Conservation (phyloP, 2,329 filamentous ascomycete genomes). For the Piedraia hortae region DNA sequence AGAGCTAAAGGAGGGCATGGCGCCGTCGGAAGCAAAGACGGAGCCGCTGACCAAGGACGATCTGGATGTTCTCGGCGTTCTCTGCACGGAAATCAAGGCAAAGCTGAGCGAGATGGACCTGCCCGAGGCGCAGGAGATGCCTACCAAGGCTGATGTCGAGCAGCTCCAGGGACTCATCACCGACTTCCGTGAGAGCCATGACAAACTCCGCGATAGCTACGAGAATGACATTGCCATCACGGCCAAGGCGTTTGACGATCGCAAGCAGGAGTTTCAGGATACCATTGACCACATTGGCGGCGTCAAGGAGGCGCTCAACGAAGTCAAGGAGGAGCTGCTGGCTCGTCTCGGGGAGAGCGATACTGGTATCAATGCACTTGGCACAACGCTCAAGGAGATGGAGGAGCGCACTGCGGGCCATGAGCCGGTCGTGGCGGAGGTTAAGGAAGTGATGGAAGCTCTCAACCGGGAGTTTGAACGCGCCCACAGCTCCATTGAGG, state of each 20-base stretch:
- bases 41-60: constrained; percentile 54
- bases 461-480: constrained; percentile 75
- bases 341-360: constrained; percentile 50
- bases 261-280: constrained; percentile 55
- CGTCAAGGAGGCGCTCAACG: constrained; percentile 49
- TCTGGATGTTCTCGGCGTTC: constrained; percentile 48
- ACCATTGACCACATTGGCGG: constrained; percentile 54
- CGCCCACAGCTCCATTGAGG: constrained; percentile 50
- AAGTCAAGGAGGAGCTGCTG: constrained; percentile 51
- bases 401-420: constrained; percentile 34
- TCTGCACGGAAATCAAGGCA: constrained; percentile 63
- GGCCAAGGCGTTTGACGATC: constrained; percentile 54
- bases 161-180: constrained; percentile 27
- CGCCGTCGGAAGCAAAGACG: constrained; percentile 15
- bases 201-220: constrained; percentile 44
- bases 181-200: constrained; percentile 28
- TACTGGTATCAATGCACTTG: constrained; percentile 31
- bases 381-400: constrained; percentile 36
- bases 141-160: constrained; percentile 49
- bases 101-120: constrained; percentile 46
- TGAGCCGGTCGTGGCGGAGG: constrained; percentile 18
- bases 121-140: constrained; percentile 40
- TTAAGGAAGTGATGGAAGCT: constrained; percentile 36
- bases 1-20: constrained; percentile 24
- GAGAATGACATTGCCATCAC: constrained; percentile 47